Conservation (phyloP, 352 stramenopile species). For the Paralagenidium karlingii region DNA sequence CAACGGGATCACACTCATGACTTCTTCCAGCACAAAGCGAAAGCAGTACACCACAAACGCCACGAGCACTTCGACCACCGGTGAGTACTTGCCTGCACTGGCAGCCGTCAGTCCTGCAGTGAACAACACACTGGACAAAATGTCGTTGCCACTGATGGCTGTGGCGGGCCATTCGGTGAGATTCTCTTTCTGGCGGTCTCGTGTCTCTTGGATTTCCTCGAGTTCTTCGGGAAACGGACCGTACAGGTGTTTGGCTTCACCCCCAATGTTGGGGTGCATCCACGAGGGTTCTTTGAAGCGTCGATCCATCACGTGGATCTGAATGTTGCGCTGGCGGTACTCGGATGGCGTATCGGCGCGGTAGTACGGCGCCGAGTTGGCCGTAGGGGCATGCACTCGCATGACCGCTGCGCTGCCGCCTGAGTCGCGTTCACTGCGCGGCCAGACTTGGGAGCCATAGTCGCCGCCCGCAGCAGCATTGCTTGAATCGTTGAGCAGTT, state of each 20-base stretch:
- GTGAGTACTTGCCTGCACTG: constrained; percentile 54
- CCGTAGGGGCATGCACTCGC: no score
- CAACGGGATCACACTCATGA: constrained; percentile 65
- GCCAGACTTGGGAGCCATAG: no score
- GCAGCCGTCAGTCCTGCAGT: constrained; percentile 21
- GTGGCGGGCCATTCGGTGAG: constrained; percentile 69
- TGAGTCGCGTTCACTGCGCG: no score
- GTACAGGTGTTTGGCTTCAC: constrained; percentile 19
- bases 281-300: constrained; percentile 48
- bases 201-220: constrained; percentile 4
- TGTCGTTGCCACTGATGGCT: constrained; percentile 81
- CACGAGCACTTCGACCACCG: constrained; percentile 52
- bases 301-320: constrained; percentile 44
- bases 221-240: constrained; percentile 8
- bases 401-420: no score
- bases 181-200: constrained; percentile 10
- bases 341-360: constrained; percentile 19
- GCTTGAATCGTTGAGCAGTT: no score
- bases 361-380: no score
- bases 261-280: constrained; percentile 55
- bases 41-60: constrained; percentile 27
- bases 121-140: constrained; percentile 73
- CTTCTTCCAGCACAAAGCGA: constrained; percentile 68
- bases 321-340: constrained; percentile 39
- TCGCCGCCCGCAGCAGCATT: no score